phyloP scores from a whole-genome alignment of 345 rosid species.

The Aethionema arabicum region DNA sequence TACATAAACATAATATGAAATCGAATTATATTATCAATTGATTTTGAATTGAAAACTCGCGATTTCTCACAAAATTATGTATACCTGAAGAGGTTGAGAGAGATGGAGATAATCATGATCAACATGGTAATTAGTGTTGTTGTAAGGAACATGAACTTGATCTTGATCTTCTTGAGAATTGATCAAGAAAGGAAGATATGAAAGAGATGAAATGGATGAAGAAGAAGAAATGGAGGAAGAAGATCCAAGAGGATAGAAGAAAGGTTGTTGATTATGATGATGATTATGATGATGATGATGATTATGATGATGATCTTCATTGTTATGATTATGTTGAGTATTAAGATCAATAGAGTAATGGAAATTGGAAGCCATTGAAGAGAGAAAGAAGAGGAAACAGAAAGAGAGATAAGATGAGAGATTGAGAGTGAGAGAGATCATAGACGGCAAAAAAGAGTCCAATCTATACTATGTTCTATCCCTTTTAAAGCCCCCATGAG shows the following conservation, averaged over 20 bases:
- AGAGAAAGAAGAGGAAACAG: conserved; percentile 20
- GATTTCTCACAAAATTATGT: background rate
- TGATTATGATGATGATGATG: conserved; percentile 65
- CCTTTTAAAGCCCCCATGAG: conserved; percentile 33
- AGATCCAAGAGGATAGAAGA: conserved; percentile 39
- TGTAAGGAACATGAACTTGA: conserved; percentile 33
- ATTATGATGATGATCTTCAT: conserved; percentile 40
- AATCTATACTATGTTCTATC: conserved; percentile 34
- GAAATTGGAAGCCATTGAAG: conserved; percentile 45
- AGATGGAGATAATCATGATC: conserved; percentile 32
- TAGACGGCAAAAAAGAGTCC: conserved; percentile 39
- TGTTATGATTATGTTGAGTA: conserved; percentile 50
- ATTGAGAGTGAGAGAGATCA: conserved; percentile 32
- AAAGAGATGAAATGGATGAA: conserved; percentile 42
- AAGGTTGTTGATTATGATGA: conserved; percentile 40
- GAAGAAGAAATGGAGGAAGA: conserved; percentile 38
- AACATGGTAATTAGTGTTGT: conserved; percentile 28
- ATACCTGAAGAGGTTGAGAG: conserved; percentile 37
- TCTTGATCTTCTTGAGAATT: conserved; percentile 40
- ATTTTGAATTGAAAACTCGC: no score
- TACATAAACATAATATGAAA: conserved; percentile 1
- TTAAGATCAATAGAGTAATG: conserved; percentile 60
- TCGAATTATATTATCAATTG: background rate
- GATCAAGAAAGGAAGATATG: conserved; percentile 39
- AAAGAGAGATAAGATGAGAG: conserved; percentile 16